Base-by-base conservation (phyloP, 352 stramenopile species). In the Phytophthora multivora region DNA sequence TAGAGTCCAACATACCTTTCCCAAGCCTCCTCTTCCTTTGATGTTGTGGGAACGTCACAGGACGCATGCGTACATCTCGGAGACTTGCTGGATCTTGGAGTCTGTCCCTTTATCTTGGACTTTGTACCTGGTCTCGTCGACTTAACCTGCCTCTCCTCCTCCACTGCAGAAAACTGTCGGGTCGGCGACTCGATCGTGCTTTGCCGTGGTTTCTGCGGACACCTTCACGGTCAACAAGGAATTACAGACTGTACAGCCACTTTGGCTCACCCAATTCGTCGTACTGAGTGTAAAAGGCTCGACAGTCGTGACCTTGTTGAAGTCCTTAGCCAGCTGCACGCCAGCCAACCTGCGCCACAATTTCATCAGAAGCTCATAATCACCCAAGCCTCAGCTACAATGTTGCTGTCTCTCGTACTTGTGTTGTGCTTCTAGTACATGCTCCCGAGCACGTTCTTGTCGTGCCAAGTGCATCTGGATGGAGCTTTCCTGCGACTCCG, bases 261-360 rank as follows among this genome's bases (percentile, higher is more conserved):
- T 33, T 19, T 5, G 5, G 2, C 53, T 25, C 19, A 83, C 75
- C 62, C 76, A 78, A 33, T 92, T 92, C 23, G 66, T 77, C n/a
- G 71, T 64, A 47, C 83, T 92, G 35, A 92, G 64, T 46, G 74
- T 63, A 57, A 92, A 92, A 0, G 83, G 80, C 30, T 71, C 75
- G 9, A 76, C 45, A 11, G 63, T 46, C 10, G 83, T 92, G 28
- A 82, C 60, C 45, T 77, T 75, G 23, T 64, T 72, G 39, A 82
- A 92, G 33, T 92, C 80, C 51, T 92, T 92, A 2, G 25, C 7
- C 8, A 62, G 64, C 30, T 69, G 66, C 5, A 49, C 51, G 5
- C 69, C 59, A 30, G 21, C 51, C 25, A 81, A 56, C n/a, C 75
- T 84, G 41, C 21, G 57, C 11, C 28, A 33, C 28, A 33, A 33